phyloP scores from a whole-genome alignment of 1,284 basidiomycete species.

The Megacollybia platyphylla region DNA sequence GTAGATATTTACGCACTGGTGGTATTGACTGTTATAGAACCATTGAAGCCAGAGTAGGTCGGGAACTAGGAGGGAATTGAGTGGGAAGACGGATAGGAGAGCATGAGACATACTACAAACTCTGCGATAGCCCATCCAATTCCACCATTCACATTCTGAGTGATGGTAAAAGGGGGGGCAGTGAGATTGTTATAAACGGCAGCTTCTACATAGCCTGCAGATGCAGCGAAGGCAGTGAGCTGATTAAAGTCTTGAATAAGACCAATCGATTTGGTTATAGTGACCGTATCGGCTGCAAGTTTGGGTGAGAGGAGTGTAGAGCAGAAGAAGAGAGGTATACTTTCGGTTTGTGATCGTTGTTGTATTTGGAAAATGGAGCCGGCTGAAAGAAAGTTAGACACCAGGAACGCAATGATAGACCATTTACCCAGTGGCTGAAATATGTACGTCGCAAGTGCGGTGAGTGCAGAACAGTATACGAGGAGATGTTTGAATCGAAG shows the following conservation, averaged over 20 bases:
- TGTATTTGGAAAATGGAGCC: conserved; percentile 41
- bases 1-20: conserved; percentile 11
- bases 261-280: conserved; percentile 25
- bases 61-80: conserved; percentile 16
- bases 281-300: conserved; percentile 17
- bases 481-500: conserved; percentile 35
- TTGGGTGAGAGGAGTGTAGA: conserved; percentile 10
- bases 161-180: conserved; percentile 7
- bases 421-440: conserved; percentile 36
- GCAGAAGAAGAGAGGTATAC: conserved; percentile 15
- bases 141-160: not conserved
- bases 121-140: conserved; percentile 8
- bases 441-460: conserved; percentile 24
- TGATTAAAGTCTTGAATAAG: conserved; percentile 27
- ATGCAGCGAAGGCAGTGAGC: conserved; percentile 40
- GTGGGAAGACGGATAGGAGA: conserved; percentile 10
- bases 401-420: not conserved
- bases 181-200: conserved; percentile 17
- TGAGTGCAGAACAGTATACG: conserved; percentile 33
- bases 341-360: conserved; percentile 18
- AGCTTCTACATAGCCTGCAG: conserved; percentile 38
- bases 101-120: conserved; percentile 20
- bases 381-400: conserved; percentile 17
- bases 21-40: conserved; percentile 36
- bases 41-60: conserved; percentile 28